Base-by-base conservation (phyloP, 2,329 filamentous ascomycete species). In the Diaporthe ilicicola region DNA sequence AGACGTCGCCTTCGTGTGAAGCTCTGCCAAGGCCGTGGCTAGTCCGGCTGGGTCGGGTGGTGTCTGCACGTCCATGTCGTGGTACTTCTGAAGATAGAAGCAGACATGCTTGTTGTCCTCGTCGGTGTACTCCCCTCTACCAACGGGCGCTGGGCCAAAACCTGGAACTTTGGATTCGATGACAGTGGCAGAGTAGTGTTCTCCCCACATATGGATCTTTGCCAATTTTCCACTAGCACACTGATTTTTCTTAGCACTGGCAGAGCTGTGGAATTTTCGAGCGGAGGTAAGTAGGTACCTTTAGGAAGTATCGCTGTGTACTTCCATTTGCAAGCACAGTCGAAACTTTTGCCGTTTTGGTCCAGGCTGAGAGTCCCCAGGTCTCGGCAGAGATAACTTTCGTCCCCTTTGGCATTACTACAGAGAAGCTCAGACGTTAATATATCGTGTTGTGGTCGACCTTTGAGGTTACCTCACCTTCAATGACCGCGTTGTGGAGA, bases 351-450 rank as follows among this genome's bases (percentile, higher is more conserved):
- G 44, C 44, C 17, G 61, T 65, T 29, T 51, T 65, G n/a, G 29
- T 65, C 61, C 61, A 65, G n/a, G 61, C 61, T 22, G 61, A 65
- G 24, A 65, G 44, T 3, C 61, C 61, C 61, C 61, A 65, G 10
- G 61, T 37, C 27, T 65, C 61, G 29, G 61, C 44, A 2, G 61
- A 65, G 12, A 24, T 13, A 3, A 65, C 46, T 8, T 8, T 32
- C n/a, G 44, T 51, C 9, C 46, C 61, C 8, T 65, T 13, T 19
- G 61, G 46, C 61, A 65, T 51, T 2, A 65, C 61, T 65, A 37
- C 5, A 34, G 9, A n/a, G 6, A 34, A n/a, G 17, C 19, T 8
- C 9, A 27, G 17, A 46, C 3, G 3, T 12, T 27, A 32, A 10
- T 46, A 12, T 32, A 15, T 9, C 9, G 12, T 29, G 19, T 12